Percentiles rank a stretch among this genome's conserved stretches.
phyloP scores from a whole-genome alignment of 441 rosid genomes.

The Francoa sonchifolia region DNA sequence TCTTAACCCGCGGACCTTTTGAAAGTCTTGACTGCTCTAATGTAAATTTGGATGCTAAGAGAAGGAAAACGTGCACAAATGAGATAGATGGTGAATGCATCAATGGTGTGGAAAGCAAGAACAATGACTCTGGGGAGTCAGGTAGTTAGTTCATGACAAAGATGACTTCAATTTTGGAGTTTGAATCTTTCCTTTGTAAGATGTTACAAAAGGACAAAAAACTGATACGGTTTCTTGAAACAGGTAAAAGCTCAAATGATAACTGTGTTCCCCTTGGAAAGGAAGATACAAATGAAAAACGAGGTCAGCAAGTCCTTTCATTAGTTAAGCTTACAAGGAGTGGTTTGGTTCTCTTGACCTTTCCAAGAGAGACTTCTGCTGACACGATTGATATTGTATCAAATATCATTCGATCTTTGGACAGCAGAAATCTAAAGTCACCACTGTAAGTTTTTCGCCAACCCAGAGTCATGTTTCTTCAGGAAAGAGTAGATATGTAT shows the following conservation, averaged over 20 bases:
- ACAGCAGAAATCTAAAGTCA: slow-evolving; percentile 43
- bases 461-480: not conserved
- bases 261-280: slow-evolving; percentile 14
- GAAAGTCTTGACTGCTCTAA: slow-evolving; percentile 18
- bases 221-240: too few relatives aligned
- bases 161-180: slow-evolving; percentile 4
- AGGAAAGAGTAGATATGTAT: not conserved
- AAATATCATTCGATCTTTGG: slow-evolving; percentile 34
- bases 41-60: slow-evolving; percentile 29
- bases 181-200: not conserved
- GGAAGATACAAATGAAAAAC: slow-evolving; percentile 17
- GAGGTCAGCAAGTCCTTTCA: slow-evolving; percentile 37
- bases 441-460: slow-evolving; percentile 44
- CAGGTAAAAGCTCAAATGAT: slow-evolving; percentile 22
- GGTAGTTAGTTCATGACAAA: slow-evolving; percentile 20
- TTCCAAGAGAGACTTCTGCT: slow-evolving; percentile 28
- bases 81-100: slow-evolving; percentile 17
- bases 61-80: slow-evolving; percentile 34
- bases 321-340: slow-evolving; percentile 73
- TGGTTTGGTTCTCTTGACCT: slow-evolving; percentile 68
- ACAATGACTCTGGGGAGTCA: slow-evolving; percentile 15
- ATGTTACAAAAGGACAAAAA: too few relatives aligned
- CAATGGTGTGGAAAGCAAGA: slow-evolving; percentile 11
- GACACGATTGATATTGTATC: slow-evolving; percentile 36
- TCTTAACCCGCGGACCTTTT: slow-evolving; percentile 13